Evolutionary conservation across 108 stramenopile species (phyloP).

Genomic region (Discostella pseudostelligera): DNA sequence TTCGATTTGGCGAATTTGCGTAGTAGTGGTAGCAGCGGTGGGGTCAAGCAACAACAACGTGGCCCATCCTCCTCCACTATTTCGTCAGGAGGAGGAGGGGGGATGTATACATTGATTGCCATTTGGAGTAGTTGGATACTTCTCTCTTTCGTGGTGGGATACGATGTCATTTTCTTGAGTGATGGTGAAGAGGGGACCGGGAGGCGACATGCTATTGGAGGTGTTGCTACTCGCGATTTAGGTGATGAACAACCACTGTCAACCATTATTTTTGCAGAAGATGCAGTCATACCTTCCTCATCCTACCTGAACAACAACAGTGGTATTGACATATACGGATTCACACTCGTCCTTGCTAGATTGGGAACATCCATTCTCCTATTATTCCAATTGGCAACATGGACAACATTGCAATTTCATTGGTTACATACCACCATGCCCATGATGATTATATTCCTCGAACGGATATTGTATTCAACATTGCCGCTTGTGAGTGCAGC

Average conservation of each 20-base stretch:
- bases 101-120: constrained; percentile 29
- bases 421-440: constrained; percentile 58
- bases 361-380: neutral
- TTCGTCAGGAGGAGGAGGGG: neutral
- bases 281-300: neutral
- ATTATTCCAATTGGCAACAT: constrained; percentile 45
- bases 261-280: neutral
- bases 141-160: constrained; percentile 48
- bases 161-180: constrained; percentile 37
- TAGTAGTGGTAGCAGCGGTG: constrained; percentile 15
- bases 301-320: neutral
- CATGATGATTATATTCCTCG: constrained; percentile 35
- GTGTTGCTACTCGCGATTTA: neutral
- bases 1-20: constrained; percentile 63
- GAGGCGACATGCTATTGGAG: neutral
- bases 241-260: too few species aligned
- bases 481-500: constrained; percentile 51
- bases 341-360: constrained; percentile 1
- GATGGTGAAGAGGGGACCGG: constrained; percentile 1
- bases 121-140: constrained; percentile 57
- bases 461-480: constrained; percentile 55
- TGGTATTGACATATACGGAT: neutral
- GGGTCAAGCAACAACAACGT: neutral
- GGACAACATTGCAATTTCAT: constrained; percentile 59
- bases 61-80: too few species aligned